phyloP scores from a whole-genome alignment of 139 green algal genomes.

The Astrephomene gubernaculifera region DNA sequence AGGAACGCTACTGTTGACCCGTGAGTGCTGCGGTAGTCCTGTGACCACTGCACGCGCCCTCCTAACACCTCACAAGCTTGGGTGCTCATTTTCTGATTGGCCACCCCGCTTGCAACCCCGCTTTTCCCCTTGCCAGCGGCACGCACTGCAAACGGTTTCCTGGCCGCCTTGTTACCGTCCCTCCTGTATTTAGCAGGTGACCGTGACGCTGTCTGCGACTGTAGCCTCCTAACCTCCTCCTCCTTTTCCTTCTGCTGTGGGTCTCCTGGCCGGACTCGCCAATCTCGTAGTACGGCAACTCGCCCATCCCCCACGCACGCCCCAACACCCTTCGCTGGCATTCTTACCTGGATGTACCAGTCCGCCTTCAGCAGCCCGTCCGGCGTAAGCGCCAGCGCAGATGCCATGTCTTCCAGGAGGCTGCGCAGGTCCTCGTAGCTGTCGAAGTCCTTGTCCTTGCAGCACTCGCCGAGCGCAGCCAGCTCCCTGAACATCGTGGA shows the following conservation, averaged over 20 bases:
- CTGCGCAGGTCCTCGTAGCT: constrained; percentile 5
- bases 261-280: not conserved
- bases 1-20: no score
- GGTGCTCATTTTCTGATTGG: not conserved
- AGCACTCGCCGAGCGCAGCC: constrained; percentile 18
- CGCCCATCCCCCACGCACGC: not conserved
- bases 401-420: constrained; percentile 1
- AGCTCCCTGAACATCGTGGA: constrained; percentile 22
- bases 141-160: not conserved
- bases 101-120: no score
- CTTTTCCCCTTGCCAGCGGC: not conserved
- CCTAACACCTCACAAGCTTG: no score
- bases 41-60: no score
- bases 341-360: constrained; percentile 9
- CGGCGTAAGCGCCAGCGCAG: constrained; percentile 16
- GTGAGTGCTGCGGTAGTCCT: no score
- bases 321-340: not conserved
- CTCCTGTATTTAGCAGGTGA: not conserved
- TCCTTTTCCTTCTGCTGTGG: not conserved
- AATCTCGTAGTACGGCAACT: not conserved
- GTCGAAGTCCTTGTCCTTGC: not conserved
- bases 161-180: not conserved
- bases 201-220: no score
- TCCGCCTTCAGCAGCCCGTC: constrained; percentile 17
- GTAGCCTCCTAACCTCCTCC: not conserved